A percentile compares a stretch with the other conserved stretches of the same genome.
These are phyloP conservation scores for Telfairia occidentalis DNA, from an alignment of 331 rosid genomes.

Conservation along the genomic window DNA sequence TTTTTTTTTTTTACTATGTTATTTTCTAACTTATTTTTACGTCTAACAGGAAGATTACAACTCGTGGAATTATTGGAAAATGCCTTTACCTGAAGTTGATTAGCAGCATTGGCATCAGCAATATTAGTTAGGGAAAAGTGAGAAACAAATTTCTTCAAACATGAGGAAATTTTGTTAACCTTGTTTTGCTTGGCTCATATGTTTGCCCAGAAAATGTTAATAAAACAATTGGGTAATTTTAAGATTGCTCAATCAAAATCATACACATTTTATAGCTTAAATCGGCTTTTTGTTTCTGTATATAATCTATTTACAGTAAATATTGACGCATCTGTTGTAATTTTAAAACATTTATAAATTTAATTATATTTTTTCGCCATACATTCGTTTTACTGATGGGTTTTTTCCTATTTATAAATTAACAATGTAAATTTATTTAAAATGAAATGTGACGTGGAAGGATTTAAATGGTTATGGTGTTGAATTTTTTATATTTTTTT, in stretches of 20 bases:
- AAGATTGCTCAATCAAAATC: not conserved
- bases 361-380: not conserved
- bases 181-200: not conserved
- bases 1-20: too few relatives aligned
- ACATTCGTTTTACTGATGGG: not conserved
- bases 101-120: not conserved
- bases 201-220: not conserved
- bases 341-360: not conserved
- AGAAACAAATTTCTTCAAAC: not conserved
- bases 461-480: too few relatives aligned
- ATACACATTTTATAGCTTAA: not conserved
- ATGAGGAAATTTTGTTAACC: not conserved
- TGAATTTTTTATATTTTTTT: too few relatives aligned
- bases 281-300: not conserved
- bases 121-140: not conserved
- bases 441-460: too few relatives aligned
- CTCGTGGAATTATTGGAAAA: slow-evolving; percentile 83
- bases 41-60: slow-evolving; percentile 64
- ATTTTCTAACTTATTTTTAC: not conserved
- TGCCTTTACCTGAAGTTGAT: slow-evolving; percentile 48
- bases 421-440: too few relatives aligned
- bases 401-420: too few relatives aligned
- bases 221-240: not conserved
- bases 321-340: not conserved
- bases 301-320: not conserved